Evolutionary conservation across 495 filamentous ascomycete genomes (phyloP).

Genomic region (Polyplosphaeria fusca): DNA sequence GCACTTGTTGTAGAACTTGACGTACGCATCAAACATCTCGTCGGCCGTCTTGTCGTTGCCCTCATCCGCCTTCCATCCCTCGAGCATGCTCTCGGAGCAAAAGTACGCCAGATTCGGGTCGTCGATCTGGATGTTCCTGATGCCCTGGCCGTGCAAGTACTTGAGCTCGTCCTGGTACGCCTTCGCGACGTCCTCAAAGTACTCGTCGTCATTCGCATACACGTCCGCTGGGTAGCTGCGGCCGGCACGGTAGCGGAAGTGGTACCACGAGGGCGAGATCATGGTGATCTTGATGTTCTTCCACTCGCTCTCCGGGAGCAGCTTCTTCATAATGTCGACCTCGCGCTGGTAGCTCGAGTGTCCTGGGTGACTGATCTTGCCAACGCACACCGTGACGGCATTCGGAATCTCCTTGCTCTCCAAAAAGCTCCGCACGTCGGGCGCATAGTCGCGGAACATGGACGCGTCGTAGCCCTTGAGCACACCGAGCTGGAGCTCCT

Average conservation of each 20-base stretch:
- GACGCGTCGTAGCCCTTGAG: slow-evolving; percentile 35
- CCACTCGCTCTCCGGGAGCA: slow-evolving; percentile 38
- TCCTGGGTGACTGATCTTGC: slow-evolving; percentile 38
- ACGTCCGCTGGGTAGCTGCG: slow-evolving; percentile 37
- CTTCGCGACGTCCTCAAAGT: slow-evolving; percentile 39
- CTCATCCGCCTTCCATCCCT: slow-evolving; percentile 58
- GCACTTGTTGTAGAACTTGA: slow-evolving; percentile 60
- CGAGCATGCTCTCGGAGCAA: slow-evolving; percentile 61
- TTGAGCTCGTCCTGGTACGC: slow-evolving; percentile 42
- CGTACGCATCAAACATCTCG: slow-evolving; percentile 58
- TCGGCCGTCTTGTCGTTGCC: slow-evolving; percentile 52
- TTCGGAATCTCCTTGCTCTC: slow-evolving; percentile 41
- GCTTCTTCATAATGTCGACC: slow-evolving; percentile 39
- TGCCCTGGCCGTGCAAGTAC: slow-evolving; percentile 37
- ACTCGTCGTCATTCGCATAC: slow-evolving; percentile 40
- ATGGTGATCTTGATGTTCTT: slow-evolving; percentile 42
- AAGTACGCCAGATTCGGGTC: slow-evolving; percentile 56
- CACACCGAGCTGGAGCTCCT: slow-evolving; percentile 37
- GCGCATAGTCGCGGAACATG: slow-evolving; percentile 42
- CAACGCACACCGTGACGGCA: slow-evolving; percentile 38
- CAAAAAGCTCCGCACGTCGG: slow-evolving; percentile 40
- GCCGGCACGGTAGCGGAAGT: slow-evolving; percentile 38
- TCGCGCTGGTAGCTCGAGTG: slow-evolving; percentile 36
- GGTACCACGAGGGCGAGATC: slow-evolving; percentile 39
- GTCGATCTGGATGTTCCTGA: slow-evolving; percentile 45